Evolutionary conservation across 257 asterid genomes (phyloP).

Genomic region (Nicotiana tomentosiformis): DNA sequence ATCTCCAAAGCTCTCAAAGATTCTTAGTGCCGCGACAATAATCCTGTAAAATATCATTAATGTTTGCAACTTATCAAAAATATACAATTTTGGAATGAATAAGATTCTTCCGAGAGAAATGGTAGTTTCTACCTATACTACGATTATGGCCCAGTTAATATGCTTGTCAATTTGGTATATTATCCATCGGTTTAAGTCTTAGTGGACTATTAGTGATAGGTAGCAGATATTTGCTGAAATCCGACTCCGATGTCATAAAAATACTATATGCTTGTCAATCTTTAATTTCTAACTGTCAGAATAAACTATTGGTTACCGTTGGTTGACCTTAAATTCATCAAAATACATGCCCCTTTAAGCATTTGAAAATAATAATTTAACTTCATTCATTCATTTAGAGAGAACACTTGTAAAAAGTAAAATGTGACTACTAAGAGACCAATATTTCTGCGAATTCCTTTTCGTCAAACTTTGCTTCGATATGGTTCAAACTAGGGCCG

Average conservation of each 20-base stretch:
- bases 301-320: too few relatives aligned
- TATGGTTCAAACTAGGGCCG: neutral
- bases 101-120: neutral
- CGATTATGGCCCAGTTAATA: neutral
- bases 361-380: too few relatives aligned
- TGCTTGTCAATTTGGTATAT: neutral
- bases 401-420: too few relatives aligned
- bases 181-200: too few relatives aligned
- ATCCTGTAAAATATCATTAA: constrained; percentile 41
- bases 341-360: too few relatives aligned
- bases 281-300: too few relatives aligned
- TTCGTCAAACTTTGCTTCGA: neutral
- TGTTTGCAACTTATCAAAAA: neutral
- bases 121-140: neutral
- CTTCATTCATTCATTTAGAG: too few relatives aligned
- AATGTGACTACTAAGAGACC: neutral
- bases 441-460: neutral
- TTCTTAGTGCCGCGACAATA: constrained; percentile 55
- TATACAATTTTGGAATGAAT: neutral
- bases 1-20: constrained; percentile 62
- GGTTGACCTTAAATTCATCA: too few relatives aligned
- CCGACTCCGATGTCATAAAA: too few relatives aligned
- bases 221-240: too few relatives aligned
- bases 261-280: too few relatives aligned
- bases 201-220: too few relatives aligned